These are phyloP conservation scores for Boletus sp. DNA, from an alignment of 1,284 basidiomycete genomes.

Conservation along the genomic window DNA sequence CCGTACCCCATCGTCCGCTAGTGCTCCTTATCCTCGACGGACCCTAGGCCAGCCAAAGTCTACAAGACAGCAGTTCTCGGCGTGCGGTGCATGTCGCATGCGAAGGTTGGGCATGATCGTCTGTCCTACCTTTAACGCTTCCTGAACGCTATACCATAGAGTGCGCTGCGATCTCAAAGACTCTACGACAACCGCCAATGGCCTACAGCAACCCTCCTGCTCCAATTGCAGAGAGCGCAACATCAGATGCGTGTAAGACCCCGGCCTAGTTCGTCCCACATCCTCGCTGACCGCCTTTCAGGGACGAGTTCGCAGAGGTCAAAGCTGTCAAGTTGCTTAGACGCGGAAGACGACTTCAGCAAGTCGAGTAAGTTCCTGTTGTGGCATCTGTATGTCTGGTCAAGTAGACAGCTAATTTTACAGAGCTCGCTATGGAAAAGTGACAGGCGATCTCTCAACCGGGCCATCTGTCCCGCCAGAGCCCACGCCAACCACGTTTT, in stretches of 20 bases:
- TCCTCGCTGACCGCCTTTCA: constrained; percentile 31
- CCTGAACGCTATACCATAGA: constrained; percentile 37
- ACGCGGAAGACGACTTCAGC: constrained; percentile 78
- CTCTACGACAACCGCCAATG: constrained; percentile 35
- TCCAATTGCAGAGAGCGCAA: constrained; percentile 85
- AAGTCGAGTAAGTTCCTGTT: constrained; percentile 59
- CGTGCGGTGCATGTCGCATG: constrained; percentile 88
- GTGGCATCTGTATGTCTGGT: constrained; percentile 3
- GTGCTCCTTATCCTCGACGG: constrained; percentile 50
- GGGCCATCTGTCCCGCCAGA: constrained; percentile 32
- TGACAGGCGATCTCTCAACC: constrained; percentile 39
- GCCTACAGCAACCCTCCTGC: constrained; percentile 59
- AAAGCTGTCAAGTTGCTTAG: constrained; percentile 83
- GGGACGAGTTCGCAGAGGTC: constrained; percentile 84
- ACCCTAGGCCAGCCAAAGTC: constrained; percentile 62
- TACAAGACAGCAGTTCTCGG: constrained; percentile 76
- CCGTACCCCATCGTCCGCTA: constrained; percentile 30
- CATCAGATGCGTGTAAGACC: constrained; percentile 78
- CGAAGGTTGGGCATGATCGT: constrained; percentile 49
- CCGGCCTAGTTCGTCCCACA: constrained; percentile 11
- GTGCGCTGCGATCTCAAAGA: constrained; percentile 82
- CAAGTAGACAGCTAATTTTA: constrained; percentile 3
- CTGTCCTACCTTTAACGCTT: background rate
- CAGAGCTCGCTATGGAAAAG: constrained; percentile 63
- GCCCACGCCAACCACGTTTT: constrained; percentile 30